Evolutionary conservation across 2,329 filamentous ascomycete species (phyloP).

Genomic region (Exophiala dermatitidis): DNA sequence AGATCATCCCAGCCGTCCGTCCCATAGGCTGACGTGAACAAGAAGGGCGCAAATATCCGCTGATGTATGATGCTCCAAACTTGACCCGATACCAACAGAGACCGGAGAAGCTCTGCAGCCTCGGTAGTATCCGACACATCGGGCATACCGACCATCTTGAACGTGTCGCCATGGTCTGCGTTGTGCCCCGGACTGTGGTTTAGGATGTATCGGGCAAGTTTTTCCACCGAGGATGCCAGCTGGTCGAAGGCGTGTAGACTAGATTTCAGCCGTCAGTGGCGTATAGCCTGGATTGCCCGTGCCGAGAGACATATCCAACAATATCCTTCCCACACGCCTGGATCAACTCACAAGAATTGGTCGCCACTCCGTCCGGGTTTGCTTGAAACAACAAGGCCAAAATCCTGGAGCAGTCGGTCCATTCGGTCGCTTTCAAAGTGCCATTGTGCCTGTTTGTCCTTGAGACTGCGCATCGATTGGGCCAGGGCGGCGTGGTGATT

Average conservation of each 20-base stretch:
- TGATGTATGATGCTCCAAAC: conserved; percentile 51
- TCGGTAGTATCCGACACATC: conserved; percentile 45
- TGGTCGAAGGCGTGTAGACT: conserved; percentile 48
- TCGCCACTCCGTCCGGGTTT: conserved; percentile 45
- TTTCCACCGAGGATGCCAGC: conserved; percentile 46
- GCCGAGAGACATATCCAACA: background rate
- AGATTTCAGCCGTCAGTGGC: conserved; percentile 19
- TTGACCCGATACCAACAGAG: conserved; percentile 50
- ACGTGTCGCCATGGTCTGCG: background rate
- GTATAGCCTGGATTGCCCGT: background rate
- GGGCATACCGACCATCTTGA: background rate
- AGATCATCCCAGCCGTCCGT: conserved; percentile 46
- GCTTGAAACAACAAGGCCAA: conserved; percentile 38
- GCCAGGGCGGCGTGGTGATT: conserved; percentile 19
- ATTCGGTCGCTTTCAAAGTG: conserved; percentile 46
- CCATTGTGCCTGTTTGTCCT: conserved; percentile 44
- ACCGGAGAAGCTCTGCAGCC: conserved; percentile 46
- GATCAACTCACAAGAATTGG: conserved; percentile 44
- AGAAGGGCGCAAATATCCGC: conserved; percentile 51
- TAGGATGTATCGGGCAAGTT: conserved; percentile 48
- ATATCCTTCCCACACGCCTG: conserved; percentile 11
- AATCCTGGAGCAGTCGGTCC: conserved; percentile 44
- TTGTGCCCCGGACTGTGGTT: conserved; percentile 34
- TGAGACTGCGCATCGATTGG: conserved; percentile 31
- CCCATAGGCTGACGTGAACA: conserved; percentile 47